Conservation (phyloP, 2,329 filamentous ascomycete species). For the Talaromyces albobiverticillius region DNA sequence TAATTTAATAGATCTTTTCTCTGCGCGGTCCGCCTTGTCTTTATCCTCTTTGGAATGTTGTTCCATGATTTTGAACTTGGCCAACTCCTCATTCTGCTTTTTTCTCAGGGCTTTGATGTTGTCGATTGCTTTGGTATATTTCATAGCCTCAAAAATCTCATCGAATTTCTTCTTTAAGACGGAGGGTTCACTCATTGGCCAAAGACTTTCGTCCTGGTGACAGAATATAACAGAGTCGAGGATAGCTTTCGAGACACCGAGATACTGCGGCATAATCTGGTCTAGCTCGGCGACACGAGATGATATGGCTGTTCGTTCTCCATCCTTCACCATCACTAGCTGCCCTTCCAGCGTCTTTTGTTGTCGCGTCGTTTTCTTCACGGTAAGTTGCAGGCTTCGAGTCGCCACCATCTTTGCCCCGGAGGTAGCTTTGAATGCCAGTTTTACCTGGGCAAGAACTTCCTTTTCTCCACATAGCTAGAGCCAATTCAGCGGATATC, state of each 20-base stretch:
- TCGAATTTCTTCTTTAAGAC: conserved; percentile 92
- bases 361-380: conserved; percentile 73
- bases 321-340: conserved; percentile 71
- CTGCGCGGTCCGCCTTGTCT: conserved; percentile 70
- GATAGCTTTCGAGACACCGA: conserved; percentile 87
- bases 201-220: conserved; percentile 95
- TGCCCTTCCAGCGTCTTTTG: conserved; percentile 84
- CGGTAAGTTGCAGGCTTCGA: conserved; percentile 77
- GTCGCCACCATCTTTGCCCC: conserved; percentile 78
- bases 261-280: conserved; percentile 74
- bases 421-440: conserved; percentile 77
- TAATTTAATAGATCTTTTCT: conserved; percentile 64
- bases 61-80: conserved; percentile 70
- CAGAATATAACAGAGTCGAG: conserved; percentile 97
- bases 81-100: conserved; percentile 73
- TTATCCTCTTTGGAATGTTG: conserved; percentile 78
- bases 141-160: conserved; percentile 94
- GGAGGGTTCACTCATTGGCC: conserved; percentile 88
- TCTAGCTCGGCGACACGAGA: conserved; percentile 79
- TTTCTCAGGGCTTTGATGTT: conserved; percentile 88
- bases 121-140: conserved; percentile 96
- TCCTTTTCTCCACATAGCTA: conserved; percentile 80
- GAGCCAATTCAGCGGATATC: conserved; percentile 9
- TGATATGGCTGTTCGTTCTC: conserved; percentile 75
- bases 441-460: conserved; percentile 84